Evolutionary conservation across 2,329 filamentous ascomycete genomes (phyloP), one percentile per base, ranked within the genome.

Genomic region (Phialemoniopsis sp.): DNA sequence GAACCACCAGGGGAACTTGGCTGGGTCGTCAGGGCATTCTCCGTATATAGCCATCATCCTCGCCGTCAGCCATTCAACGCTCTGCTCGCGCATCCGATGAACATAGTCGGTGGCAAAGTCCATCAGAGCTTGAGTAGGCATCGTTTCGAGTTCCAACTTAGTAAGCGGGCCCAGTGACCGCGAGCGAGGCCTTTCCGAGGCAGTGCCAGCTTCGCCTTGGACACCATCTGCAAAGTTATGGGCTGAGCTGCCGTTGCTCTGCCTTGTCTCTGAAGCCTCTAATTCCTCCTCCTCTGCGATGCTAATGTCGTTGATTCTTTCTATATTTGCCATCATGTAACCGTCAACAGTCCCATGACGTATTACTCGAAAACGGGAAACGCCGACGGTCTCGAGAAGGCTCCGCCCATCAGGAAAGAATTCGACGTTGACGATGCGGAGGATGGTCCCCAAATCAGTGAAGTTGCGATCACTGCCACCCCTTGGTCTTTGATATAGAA

Each of bases 1-100:
- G 49, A 95, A 85, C 90, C 90, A 96, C 74, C 89, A 95, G 0
- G 89, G 87, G 49, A 95, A 93, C 2, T 79, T 59, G 4, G 82
- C 82, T 1, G 88, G 82, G 52, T 95, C 87, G 13, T 77, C 69
- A 89, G 89, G 39, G 15, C 83, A 84, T 42, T 85, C 78, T 12
- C 89, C 89, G 48, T 91, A 93, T 6, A 86, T 80, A 26, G 78
- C 66, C 21, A 90, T 66, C 28, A 90, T 82, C 8, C 83, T 77
- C 31, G 81, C 73, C 40, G 86, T 78, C 19, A 94, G 67, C 89
- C 88, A 95, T 0, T 77, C 75, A 1, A 82, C 85, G 42, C 82
- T 86, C 38, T 80, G 69, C 5, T 72, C 70, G 39, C 79, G 76
- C 77, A 89, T 89, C 35, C 75, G 76, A 14, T 66, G 63, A 29